Evolutionary conservation across 371 early-diverging fungal genomes (phyloP).

Genomic region (Nematocida major): DNA sequence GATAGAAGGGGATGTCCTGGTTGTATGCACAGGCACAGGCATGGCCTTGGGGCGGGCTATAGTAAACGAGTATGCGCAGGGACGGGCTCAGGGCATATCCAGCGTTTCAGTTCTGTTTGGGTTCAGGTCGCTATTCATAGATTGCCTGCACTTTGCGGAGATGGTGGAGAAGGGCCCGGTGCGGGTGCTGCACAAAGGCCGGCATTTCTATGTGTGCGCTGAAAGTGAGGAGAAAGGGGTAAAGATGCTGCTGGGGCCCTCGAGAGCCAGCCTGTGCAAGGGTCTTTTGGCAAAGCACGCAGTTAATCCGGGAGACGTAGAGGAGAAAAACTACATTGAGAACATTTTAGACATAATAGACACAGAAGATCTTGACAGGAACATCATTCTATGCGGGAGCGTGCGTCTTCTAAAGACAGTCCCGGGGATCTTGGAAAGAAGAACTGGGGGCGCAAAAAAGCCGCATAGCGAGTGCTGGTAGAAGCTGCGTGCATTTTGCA

Average conservation of each 20-base stretch:
- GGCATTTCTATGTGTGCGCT: not conserved
- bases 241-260: not conserved
- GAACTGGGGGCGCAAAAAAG: not conserved
- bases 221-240: not conserved
- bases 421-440: not conserved
- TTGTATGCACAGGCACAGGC: constrained; percentile 63
- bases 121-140: constrained; percentile 52
- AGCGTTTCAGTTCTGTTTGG: constrained; percentile 56
- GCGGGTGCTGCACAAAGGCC: not conserved
- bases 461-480: constrained; percentile 14
- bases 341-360: not conserved
- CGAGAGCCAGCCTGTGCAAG: not conserved
- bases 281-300: not conserved
- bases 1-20: constrained; percentile 52
- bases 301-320: not conserved
- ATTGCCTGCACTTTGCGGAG: constrained; percentile 43
- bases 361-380: not conserved
- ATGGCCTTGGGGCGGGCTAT: constrained; percentile 55
- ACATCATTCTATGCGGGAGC: constrained; percentile 1
- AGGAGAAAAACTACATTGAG: not conserved
- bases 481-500: too few species aligned
- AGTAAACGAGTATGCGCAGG: constrained; percentile 44
- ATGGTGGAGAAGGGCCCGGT: not conserved
- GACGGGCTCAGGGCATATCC: not conserved
- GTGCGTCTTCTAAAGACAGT: constrained; percentile 5